phyloP scores from a whole-genome alignment of 352 stramenopile genomes.

The Pythium rhizo-oryzae region DNA sequence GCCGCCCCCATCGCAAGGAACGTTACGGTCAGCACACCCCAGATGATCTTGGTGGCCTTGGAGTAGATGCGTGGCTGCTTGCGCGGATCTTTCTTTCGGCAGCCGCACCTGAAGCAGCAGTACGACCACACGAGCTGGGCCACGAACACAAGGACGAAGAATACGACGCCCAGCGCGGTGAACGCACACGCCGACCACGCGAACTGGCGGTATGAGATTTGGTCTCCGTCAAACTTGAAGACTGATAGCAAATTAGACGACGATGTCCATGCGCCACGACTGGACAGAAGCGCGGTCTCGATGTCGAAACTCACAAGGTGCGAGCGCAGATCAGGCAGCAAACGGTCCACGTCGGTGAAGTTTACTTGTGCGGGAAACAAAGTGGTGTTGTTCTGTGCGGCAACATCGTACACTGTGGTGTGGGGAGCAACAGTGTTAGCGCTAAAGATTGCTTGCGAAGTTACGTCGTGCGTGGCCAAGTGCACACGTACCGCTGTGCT shows the following conservation, averaged over 20 bases:
- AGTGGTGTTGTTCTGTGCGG: slow-evolving; percentile 42
- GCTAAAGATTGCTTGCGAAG: too few relatives aligned
- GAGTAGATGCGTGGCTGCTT: slow-evolving; percentile 53
- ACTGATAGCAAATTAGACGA: slow-evolving; percentile 15
- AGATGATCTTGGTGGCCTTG: slow-evolving; percentile 48
- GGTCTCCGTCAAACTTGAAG: slow-evolving; percentile 22
- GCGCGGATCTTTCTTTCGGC: slow-evolving; percentile 42
- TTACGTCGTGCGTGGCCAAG: too few relatives aligned
- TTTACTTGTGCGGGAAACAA: slow-evolving; percentile 45
- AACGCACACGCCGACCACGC: slow-evolving; percentile 41
- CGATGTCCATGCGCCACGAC: background rate
- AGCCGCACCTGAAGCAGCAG: slow-evolving; percentile 56
- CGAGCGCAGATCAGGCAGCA: slow-evolving; percentile 54
- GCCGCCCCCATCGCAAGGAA: slow-evolving; percentile 31
- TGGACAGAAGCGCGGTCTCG: slow-evolving; percentile 1
- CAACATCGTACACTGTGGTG: slow-evolving; percentile 61
- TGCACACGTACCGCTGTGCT: slow-evolving; percentile 51
- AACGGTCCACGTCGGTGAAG: slow-evolving; percentile 31
- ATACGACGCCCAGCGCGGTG: slow-evolving; percentile 28
- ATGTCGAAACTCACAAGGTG: slow-evolving; percentile 53
- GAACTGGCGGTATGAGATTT: slow-evolving; percentile 48
- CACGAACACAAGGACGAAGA: slow-evolving; percentile 43
- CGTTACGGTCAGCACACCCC: slow-evolving; percentile 38
- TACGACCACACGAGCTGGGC: slow-evolving; percentile 48
- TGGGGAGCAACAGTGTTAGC: too few relatives aligned